Percentiles rank a stretch among this genome's conserved stretches.
Conservation (phyloP, 345 rosid species). For the Populus tremula region DNA sequence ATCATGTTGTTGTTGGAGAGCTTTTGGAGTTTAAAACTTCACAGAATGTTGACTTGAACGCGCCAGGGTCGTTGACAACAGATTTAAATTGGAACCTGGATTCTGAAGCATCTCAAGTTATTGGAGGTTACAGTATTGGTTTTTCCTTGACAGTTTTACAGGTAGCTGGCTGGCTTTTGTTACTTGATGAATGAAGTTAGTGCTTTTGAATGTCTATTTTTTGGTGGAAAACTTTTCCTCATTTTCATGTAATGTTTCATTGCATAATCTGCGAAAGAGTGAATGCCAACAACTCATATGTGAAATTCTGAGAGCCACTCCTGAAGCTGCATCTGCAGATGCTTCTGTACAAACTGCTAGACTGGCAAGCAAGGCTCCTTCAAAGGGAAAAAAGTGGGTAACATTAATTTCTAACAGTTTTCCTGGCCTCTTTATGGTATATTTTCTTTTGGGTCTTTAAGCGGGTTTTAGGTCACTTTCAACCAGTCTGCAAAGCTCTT, state of each 20-base stretch:
- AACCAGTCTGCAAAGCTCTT: not conserved
- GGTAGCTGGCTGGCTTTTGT: slow-evolving; percentile 38
- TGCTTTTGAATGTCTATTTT: not conserved
- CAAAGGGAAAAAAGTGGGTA: slow-evolving; percentile 70
- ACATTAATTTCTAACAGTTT: not conserved
- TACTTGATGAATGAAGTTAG: not conserved
- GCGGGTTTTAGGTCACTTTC: not conserved
- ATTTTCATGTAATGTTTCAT: slow-evolving; percentile 11
- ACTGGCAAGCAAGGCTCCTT: slow-evolving; percentile 76
- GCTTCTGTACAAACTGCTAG: slow-evolving; percentile 96
- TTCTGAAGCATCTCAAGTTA: slow-evolving; percentile 74
- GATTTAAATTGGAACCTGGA: slow-evolving; percentile 69
- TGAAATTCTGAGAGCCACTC: slow-evolving; percentile 97
- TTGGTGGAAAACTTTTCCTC: not conserved
- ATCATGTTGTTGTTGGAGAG: slow-evolving; percentile 91
- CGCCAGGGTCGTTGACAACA: slow-evolving; percentile 57
- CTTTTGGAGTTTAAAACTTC: slow-evolving; percentile 74
- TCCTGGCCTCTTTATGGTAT: not conserved
- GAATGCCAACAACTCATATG: slow-evolving; percentile 99
- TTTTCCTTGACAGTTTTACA: slow-evolving; percentile 93
- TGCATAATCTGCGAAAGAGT: slow-evolving; percentile 52
- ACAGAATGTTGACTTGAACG: slow-evolving; percentile 55
- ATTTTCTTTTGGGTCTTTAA: not conserved
- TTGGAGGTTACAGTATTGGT: slow-evolving; percentile 94
- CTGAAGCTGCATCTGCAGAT: slow-evolving; percentile 98